Conservation (phyloP, 192 early-diverging fungal genomes). For the Coemansia sp. region DNA sequence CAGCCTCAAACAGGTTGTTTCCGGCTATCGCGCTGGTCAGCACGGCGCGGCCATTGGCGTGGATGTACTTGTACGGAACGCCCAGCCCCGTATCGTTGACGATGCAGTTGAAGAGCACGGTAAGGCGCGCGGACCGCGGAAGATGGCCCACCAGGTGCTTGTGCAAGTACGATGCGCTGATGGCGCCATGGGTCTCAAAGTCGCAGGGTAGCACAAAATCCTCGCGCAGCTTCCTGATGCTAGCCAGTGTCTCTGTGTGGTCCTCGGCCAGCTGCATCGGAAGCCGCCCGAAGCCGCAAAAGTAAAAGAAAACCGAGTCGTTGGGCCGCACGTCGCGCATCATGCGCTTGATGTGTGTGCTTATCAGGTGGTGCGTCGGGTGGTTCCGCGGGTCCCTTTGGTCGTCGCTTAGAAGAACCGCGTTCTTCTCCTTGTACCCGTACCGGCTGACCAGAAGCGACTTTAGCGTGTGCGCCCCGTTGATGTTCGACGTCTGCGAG, state of each 20-base stretch:
- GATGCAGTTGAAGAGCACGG: constrained; percentile 74
- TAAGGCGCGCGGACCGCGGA: constrained; percentile 71
- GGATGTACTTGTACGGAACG: constrained; percentile 61
- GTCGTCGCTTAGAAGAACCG: constrained; percentile 73
- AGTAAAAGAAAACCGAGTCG: constrained; percentile 80
- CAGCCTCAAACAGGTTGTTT: constrained; percentile 46
- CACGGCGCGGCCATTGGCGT: constrained; percentile 43
- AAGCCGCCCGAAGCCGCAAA: constrained; percentile 71
- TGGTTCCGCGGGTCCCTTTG: constrained; percentile 46
- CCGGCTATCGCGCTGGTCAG: constrained; percentile 47
- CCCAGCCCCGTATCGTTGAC: constrained; percentile 69
- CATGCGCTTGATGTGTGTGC: constrained; percentile 68
- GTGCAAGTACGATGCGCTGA: constrained; percentile 71
- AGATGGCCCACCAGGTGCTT: constrained; percentile 63
- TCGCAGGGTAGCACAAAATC: constrained; percentile 80
- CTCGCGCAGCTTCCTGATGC: constrained; percentile 60
- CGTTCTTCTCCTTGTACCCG: constrained; percentile 61
- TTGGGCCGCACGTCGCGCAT: constrained; percentile 66
- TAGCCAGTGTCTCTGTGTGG: constrained; percentile 34
- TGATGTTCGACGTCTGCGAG: constrained; percentile 60
- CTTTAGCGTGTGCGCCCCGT: constrained; percentile 60
- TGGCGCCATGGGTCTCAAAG: constrained; percentile 68
- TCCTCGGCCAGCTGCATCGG: constrained; percentile 31
- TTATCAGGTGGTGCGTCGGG: constrained; percentile 62
- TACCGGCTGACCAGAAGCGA: constrained; percentile 60